A percentile compares a stretch with the other conserved stretches of the same genome.
These are phyloP conservation scores for Globisporangium polare DNA, from an alignment of 352 stramenopile species.

Conservation along the genomic window DNA sequence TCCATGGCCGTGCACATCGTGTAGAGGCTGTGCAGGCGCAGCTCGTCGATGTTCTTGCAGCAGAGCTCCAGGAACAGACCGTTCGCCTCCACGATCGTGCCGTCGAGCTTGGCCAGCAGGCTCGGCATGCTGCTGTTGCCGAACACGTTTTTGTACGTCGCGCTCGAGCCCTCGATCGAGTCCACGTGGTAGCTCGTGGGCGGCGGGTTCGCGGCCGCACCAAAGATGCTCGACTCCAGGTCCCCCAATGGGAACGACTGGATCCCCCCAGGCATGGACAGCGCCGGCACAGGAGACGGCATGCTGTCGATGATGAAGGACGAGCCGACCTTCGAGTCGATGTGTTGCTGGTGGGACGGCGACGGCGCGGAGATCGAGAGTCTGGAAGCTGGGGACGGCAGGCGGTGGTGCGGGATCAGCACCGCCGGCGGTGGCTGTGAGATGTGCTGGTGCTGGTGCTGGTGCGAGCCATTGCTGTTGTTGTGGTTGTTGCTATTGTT, in stretches of 20 bases:
- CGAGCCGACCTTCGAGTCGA: conserved; percentile 30
- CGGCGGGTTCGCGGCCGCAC: conserved; percentile 19
- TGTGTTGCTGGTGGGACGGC: conserved; percentile 17
- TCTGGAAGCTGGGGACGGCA: conserved; percentile 28
- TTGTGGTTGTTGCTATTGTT: conserved; percentile 13
- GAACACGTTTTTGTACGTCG: conserved; percentile 74
- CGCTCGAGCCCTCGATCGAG: conserved; percentile 58
- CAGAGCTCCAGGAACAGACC: conserved; percentile 71
- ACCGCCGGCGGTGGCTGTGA: conserved; percentile 21
- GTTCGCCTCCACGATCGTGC: conserved; percentile 79
- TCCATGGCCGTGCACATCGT: conserved; percentile 76
- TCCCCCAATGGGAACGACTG: conserved; percentile 57
- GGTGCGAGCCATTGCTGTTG: conserved; percentile 14
- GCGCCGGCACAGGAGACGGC: conserved; percentile 62
- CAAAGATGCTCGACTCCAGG: conserved; percentile 40
- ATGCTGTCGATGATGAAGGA: conserved; percentile 78
- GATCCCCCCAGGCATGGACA: conserved; percentile 61
- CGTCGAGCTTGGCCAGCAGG: conserved; percentile 70
- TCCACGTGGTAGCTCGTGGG: conserved; percentile 22
- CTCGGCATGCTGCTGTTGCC: conserved; percentile 75
- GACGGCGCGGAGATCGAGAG: conserved; percentile 55
- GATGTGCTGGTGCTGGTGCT: conserved; percentile 13
- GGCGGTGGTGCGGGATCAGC: conserved; percentile 18
- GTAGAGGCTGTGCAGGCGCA: conserved; percentile 74
- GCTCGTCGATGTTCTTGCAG: conserved; percentile 77